Percentiles rank a stretch among this genome's conserved stretches.
phyloP scores from a whole-genome alignment of 139 green algal species.

The Micractinium conductrix region DNA sequence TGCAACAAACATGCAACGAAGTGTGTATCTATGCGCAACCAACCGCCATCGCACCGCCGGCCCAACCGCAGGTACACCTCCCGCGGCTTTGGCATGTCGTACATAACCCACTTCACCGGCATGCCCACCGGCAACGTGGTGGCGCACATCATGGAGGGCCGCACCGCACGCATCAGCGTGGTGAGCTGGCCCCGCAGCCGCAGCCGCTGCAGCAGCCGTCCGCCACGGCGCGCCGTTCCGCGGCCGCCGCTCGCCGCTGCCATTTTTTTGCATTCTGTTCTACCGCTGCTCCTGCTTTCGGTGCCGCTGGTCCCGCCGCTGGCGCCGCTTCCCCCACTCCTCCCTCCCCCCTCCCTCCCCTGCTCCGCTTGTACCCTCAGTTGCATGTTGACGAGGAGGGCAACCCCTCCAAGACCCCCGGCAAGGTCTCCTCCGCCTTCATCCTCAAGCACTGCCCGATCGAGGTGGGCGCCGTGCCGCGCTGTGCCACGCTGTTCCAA shows the following conservation, averaged over 20 bases:
- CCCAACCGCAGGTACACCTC: slow-evolving; percentile 80
- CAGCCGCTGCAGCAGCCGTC: too few relatives aligned
- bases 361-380: neutral
- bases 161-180: slow-evolving; percentile 41
- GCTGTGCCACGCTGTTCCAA: too few relatives aligned
- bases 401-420: slow-evolving; percentile 48
- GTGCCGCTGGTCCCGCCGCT: too few relatives aligned
- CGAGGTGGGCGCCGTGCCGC: too few relatives aligned
- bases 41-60: too few relatives aligned
- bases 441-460: slow-evolving; percentile 71
- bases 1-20: too few relatives aligned
- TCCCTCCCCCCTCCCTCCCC: neutral
- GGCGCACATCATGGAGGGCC: slow-evolving; percentile 71
- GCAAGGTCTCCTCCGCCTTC: slow-evolving; percentile 47
- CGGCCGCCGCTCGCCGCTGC: too few relatives aligned
- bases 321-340: neutral
- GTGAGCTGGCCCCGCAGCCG: too few relatives aligned
- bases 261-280: neutral
- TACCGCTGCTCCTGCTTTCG: neutral
- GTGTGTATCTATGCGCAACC: too few relatives aligned
- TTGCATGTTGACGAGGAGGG: slow-evolving; percentile 72
- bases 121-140: slow-evolving; percentile 77
- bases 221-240: too few relatives aligned
- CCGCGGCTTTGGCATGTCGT: slow-evolving; percentile 67
- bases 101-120: slow-evolving; percentile 76